Evolutionary conservation across 2,329 filamentous ascomycete genomes (phyloP), one percentile per base, ranked within the genome.

Genomic region (Escovopsis sp.): DNA sequence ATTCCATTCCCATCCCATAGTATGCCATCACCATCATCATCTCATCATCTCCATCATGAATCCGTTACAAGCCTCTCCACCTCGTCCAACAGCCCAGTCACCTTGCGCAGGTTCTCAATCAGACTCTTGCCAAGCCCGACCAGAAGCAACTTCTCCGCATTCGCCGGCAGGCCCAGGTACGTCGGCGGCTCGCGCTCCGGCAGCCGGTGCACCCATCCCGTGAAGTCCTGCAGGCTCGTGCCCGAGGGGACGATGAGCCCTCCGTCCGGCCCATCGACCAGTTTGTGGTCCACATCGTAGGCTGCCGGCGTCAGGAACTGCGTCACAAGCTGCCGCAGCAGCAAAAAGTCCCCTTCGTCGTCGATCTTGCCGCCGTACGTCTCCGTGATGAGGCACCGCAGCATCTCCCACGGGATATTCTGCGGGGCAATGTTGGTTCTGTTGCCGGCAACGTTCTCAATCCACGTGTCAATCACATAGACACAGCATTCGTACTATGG

Each of bases 341-440:
- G 72, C 41, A 67, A 66, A 61, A 91, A 94, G 63, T 98, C 91
- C 36, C 67, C 80, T 49, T 87, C 82, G 56, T 95, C 78, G 58
- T 98, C 91, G 53, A 98, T 88, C 69, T 98, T 98, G 61, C 91
- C 91, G 49, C 91, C 91, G 57, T 98, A 98, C 48, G 88, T 96
- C 64, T 96, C 89, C 1, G 82, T 84, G 45, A 98, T 75, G 12
- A 98, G 75, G 43, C 82, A 87, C 47, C 86, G 81, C 48, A 98
- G 81, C 76, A 98, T 88, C 44, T 93, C 82, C 91, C 91, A 98
- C 1, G 91, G 93, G 18, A 98, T 85, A 57, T 93, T 94, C 55
- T 83, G 77, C 4, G 91, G 91, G 2, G 88, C 86, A 52, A 98
- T 80, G 60, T 98, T 98, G 46, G 86, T 89, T 45, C 91, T 81